Evolutionary conservation across 2,329 filamentous ascomycete genomes (phyloP).

Genomic region (Pseudocercospora eumusae): DNA sequence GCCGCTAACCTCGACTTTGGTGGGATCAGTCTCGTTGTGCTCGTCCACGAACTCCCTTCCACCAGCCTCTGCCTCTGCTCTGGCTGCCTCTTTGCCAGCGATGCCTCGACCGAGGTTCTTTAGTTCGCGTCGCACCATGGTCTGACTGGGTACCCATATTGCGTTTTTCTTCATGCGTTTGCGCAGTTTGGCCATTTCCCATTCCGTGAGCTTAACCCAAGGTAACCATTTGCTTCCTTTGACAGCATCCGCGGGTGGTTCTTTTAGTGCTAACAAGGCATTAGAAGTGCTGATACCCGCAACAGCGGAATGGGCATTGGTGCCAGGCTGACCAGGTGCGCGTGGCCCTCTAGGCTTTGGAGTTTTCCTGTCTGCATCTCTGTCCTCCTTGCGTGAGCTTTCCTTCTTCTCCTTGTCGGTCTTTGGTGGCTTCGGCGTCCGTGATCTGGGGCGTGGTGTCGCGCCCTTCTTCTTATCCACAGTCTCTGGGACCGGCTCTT

Average conservation of each 20-base stretch:
- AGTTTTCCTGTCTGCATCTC: slow-evolving; percentile 40
- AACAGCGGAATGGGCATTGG: slow-evolving; percentile 56
- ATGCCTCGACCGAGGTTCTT: slow-evolving; percentile 65
- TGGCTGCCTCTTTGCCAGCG: slow-evolving; percentile 45
- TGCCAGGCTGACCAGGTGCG: slow-evolving; percentile 50
- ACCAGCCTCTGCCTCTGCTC: slow-evolving; percentile 63
- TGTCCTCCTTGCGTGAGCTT: slow-evolving; percentile 30
- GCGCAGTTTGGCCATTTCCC: slow-evolving; percentile 69
- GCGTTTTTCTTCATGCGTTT: slow-evolving; percentile 93
- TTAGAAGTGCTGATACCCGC: slow-evolving; percentile 63
- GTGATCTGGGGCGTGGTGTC: slow-evolving; percentile 36
- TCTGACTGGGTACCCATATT: slow-evolving; percentile 79
- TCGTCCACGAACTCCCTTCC: slow-evolving; percentile 67
- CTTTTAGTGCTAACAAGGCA: slow-evolving; percentile 59
- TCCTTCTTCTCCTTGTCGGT: slow-evolving; percentile 39
- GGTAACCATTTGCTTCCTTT: slow-evolving; percentile 63
- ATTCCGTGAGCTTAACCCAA: slow-evolving; percentile 66
- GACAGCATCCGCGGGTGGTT: slow-evolving; percentile 61
- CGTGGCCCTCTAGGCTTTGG: slow-evolving; percentile 48
- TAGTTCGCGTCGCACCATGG: slow-evolving; percentile 80
- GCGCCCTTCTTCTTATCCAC: slow-evolving; percentile 23
- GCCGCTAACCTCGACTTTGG: slow-evolving; percentile 38
- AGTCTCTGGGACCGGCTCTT: slow-evolving; percentile 31
- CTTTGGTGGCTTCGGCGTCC: slow-evolving; percentile 43
- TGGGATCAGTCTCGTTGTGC: slow-evolving; percentile 42